A percentile compares a stretch with the other conserved stretches of the same genome.
Conservation (phyloP, 192 early-diverging fungal species). For the Podila epicladia region DNA sequence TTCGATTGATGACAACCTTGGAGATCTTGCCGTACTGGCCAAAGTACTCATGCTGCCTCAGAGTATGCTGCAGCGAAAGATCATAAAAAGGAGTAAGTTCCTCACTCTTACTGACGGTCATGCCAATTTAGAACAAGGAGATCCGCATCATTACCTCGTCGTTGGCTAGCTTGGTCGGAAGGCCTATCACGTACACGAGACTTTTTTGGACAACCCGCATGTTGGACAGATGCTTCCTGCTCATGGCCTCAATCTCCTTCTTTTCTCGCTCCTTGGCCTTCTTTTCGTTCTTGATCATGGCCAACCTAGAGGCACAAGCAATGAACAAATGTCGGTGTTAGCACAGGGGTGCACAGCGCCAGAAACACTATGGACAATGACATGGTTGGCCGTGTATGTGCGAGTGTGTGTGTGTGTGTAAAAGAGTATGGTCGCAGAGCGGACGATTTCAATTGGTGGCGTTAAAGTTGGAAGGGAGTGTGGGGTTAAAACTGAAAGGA, state of each 20-base stretch:
- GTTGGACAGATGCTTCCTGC: constrained; percentile 82
- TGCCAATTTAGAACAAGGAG: not conserved
- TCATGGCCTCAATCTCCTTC: constrained; percentile 87
- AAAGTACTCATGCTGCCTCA: constrained; percentile 92
- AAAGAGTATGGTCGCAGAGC: not conserved
- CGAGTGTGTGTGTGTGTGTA: not conserved
- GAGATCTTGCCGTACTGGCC: constrained; percentile 98
- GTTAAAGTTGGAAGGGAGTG: constrained; percentile 4
- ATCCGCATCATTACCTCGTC: constrained; percentile 77
- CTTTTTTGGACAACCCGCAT: constrained; percentile 98
- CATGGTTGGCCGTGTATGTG: not conserved
- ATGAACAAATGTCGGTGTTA: not conserved
- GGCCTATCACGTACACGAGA: constrained; percentile 95
- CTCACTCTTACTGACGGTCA: too few species aligned
- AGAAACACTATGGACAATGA: not conserved
- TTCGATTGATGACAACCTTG: constrained; percentile 92
- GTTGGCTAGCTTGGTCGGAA: constrained; percentile 84
- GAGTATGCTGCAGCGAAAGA: constrained; percentile 55
- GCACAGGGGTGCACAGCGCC: not conserved
- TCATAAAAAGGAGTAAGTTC: not conserved
- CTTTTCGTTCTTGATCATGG: constrained; percentile 64
- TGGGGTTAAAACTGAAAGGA: not conserved
- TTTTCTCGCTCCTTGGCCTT: constrained; percentile 89
- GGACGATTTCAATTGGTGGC: too few species aligned
- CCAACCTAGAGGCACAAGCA: constrained; percentile 30